phyloP scores from a whole-genome alignment of 345 rosid species.

The Rhizophora apiculata region DNA sequence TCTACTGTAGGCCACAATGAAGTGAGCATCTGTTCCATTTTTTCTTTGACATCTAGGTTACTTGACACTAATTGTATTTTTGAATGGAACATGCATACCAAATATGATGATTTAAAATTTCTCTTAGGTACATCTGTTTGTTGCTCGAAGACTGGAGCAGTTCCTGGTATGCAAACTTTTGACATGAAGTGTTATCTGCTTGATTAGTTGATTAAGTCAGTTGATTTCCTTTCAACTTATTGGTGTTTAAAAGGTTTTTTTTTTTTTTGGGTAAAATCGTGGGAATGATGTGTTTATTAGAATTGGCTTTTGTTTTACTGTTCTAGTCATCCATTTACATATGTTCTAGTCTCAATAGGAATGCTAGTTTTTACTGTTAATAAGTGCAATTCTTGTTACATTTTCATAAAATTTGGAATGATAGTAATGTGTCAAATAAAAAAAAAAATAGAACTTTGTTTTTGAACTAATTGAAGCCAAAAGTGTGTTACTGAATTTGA shows the following conservation, averaged over 20 bases:
- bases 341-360: too few relatives aligned
- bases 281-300: background rate
- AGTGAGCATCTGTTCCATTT: too few relatives aligned
- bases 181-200: constrained; percentile 1
- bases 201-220: background rate
- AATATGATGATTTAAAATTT: constrained; percentile 7
- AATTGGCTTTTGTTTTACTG: too few relatives aligned
- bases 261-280: background rate
- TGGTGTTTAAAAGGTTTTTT: background rate
- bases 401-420: background rate
- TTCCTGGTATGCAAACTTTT: constrained; percentile 60
- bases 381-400: too few relatives aligned
- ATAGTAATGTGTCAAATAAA: background rate
- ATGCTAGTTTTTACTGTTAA: too few relatives aligned
- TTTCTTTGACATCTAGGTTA: too few relatives aligned
- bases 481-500: background rate
- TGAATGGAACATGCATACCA: constrained; percentile 1
- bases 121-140: constrained; percentile 66
- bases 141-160: constrained; percentile 88
- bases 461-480: background rate
- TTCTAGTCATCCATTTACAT: too few relatives aligned
- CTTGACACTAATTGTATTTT: background rate
- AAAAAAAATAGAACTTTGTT: background rate
- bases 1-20: background rate
- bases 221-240: background rate